A percentile compares a stretch with the other conserved stretches of the same genome.
Evolutionary conservation across 73 alveolate species (phyloP).

Genomic region (Durusdinium trenchii): DNA sequence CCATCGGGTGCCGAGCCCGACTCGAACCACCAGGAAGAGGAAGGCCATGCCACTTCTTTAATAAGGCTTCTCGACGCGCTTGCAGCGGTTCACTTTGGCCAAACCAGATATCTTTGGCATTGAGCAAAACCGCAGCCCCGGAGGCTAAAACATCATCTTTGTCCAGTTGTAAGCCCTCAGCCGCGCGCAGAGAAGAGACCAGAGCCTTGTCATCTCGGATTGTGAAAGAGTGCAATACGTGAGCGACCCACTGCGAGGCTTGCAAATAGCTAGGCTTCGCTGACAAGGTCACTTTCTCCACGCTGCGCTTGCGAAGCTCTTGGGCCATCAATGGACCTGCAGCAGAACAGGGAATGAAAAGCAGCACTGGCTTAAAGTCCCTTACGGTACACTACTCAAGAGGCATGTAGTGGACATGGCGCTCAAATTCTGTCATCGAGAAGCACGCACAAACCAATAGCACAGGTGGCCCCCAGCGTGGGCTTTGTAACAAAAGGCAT

Average conservation of each 20-base stretch:
- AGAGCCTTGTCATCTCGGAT: neutral
- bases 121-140: neutral
- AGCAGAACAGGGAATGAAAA: too few relatives aligned
- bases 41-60: neutral
- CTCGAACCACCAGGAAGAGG: neutral
- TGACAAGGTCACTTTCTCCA: neutral
- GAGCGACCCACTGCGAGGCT: slow-evolving; percentile 24
- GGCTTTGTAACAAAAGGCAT: too few relatives aligned
- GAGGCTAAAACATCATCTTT: neutral
- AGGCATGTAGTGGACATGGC: too few relatives aligned
- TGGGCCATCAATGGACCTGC: neutral
- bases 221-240: neutral
- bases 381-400: too few relatives aligned
- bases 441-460: neutral
- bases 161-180: slow-evolving; percentile 13
- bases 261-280: neutral
- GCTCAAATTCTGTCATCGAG: neutral
- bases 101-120: neutral
- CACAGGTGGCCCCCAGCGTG: neutral
- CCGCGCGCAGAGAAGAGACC: neutral
- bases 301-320: neutral
- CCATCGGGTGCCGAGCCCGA: slow-evolving; percentile 10
- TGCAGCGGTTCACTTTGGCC: neutral
- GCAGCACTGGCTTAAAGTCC: neutral
- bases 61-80: neutral